These are phyloP conservation scores for Melaleuca alternifolia DNA, from an alignment of 345 rosid species.

Conservation along the genomic window DNA sequence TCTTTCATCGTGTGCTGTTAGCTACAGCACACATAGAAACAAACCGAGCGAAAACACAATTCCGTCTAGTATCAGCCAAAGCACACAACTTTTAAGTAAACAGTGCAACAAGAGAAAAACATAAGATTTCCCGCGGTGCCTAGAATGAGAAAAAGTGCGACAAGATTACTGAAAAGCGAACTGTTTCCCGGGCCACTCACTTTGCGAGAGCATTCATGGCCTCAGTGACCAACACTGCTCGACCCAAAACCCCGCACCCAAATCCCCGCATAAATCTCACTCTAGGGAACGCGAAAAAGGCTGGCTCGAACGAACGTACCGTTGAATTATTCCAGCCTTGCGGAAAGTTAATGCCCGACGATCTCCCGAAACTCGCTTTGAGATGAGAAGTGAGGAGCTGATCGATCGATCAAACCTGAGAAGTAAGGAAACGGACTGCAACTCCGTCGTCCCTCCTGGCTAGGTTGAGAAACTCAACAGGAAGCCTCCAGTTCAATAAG, in stretches of 20 bases:
- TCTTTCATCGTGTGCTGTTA: neutral
- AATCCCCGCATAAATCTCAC: neutral
- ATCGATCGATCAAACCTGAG: neutral
- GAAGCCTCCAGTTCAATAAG: neutral
- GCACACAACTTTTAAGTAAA: neutral
- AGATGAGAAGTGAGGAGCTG: neutral
- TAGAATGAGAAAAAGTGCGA: neutral
- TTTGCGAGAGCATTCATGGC: neutral
- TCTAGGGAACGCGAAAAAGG: neutral
- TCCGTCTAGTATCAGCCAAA: neutral
- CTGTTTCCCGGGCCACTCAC: neutral
- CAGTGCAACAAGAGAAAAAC: neutral
- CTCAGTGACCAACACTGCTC: neutral
- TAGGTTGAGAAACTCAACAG: neutral
- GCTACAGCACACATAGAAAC: neutral
- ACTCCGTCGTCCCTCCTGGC: neutral
- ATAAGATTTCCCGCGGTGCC: neutral
- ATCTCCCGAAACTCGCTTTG: neutral
- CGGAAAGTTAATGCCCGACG: neutral
- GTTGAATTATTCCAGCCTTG: neutral
- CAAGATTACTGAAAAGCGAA: neutral
- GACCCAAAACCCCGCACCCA: neutral
- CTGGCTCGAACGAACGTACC: neutral
- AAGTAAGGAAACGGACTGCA: neutral
- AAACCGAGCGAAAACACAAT: neutral